Percentiles rank a stretch among this genome's conserved stretches.
These are phyloP conservation scores for Arabidopsis arenosa DNA, from an alignment of 345 rosid genomes.

Conservation along the genomic window DNA sequence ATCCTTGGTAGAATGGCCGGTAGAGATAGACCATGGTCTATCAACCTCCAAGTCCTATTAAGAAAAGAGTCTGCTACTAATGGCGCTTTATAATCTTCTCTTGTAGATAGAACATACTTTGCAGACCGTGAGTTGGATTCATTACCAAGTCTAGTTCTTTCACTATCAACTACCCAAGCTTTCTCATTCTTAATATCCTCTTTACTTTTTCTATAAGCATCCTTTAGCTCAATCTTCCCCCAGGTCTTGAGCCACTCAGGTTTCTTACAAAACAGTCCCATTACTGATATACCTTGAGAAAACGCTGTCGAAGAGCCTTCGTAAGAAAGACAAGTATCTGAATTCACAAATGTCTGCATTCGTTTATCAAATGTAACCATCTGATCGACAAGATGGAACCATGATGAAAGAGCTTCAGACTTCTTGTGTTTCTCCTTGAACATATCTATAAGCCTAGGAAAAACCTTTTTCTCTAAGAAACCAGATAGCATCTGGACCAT, in stretches of 20 bases:
- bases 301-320: constrained; percentile 48
- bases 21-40: constrained; percentile 60
- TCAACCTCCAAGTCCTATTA: constrained; percentile 58
- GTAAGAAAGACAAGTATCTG: constrained; percentile 55
- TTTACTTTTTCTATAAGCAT: constrained; percentile 70
- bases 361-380: constrained; percentile 68
- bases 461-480: constrained; percentile 58
- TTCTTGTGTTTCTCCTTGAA: constrained; percentile 54
- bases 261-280: constrained; percentile 59
- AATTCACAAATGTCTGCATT: constrained; percentile 58
- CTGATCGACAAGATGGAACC: constrained; percentile 81
- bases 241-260: constrained; percentile 79
- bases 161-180: constrained; percentile 56
- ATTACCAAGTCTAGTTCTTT: constrained; percentile 23
- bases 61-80: constrained; percentile 58
- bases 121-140: constrained; percentile 42
- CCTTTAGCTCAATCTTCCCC: constrained; percentile 82
- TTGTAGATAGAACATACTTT: constrained; percentile 54
- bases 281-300: constrained; percentile 53
- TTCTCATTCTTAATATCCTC: constrained; percentile 57
- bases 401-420: constrained; percentile 59
- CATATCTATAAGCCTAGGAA: constrained; percentile 57
- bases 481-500: constrained; percentile 69
- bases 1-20: constrained; percentile 52
- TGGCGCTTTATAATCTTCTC: constrained; percentile 72